These are phyloP conservation scores for Hippophae rhamnoides DNA, from an alignment of 306 rosid genomes.

Conservation along the genomic window DNA sequence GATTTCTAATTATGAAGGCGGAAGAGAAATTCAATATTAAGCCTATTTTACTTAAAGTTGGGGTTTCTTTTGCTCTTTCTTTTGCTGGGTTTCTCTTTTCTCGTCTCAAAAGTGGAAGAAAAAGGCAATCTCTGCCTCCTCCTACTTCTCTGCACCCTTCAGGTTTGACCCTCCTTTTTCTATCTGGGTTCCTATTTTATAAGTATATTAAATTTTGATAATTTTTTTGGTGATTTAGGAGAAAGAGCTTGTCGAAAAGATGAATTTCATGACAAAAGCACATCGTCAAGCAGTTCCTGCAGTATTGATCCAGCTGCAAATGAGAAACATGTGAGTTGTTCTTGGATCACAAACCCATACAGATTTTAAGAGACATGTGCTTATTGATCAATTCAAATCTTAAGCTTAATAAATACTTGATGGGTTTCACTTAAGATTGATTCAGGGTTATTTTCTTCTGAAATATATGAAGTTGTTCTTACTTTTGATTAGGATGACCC, in stretches of 20 bases:
- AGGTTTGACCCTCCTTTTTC: conserved; percentile 28
- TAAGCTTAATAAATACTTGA: not conserved
- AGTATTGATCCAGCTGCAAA: conserved; percentile 26
- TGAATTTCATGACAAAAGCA: conserved; percentile 13
- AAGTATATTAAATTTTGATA: not conserved
- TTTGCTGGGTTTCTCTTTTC: conserved; percentile 63
- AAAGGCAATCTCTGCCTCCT: conserved; percentile 25
- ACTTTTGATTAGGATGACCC: not conserved
- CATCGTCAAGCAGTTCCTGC: conserved; percentile 22
- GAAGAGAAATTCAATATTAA: conserved; percentile 38
- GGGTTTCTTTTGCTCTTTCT: conserved; percentile 62
- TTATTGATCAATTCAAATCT: not conserved
- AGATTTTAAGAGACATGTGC: not conserved
- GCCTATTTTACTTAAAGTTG: conserved; percentile 52
- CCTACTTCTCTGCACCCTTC: conserved; percentile 25
- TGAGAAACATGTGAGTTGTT: conserved; percentile 27
- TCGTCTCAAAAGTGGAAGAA: conserved; percentile 36
- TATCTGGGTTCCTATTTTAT: not conserved
- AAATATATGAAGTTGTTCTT: no score
- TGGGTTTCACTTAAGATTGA: not conserved
- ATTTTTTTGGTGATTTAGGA: conserved; percentile 11
- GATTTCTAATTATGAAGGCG: conserved; percentile 16
- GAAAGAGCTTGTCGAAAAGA: conserved; percentile 19
- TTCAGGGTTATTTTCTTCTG: not conserved
- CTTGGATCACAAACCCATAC: conserved; percentile 3